Evolutionary conservation across 805 yeast genomes (phyloP).

Genomic region (Candida verbasci): DNA sequence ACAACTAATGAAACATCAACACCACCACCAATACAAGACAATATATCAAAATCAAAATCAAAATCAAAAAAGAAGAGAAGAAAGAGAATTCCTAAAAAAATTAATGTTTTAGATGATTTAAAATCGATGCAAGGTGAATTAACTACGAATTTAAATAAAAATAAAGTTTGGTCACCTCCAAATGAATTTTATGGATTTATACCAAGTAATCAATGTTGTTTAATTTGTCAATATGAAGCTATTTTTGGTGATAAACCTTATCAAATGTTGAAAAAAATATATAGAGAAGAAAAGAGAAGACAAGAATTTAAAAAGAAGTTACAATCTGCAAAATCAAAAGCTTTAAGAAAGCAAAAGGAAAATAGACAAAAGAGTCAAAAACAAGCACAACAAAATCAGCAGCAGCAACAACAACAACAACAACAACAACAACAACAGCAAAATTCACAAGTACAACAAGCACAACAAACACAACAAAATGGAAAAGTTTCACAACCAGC

Average conservation of each 20-base stretch:
- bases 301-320: constrained; percentile 32
- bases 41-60: not conserved
- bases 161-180: constrained; percentile 4
- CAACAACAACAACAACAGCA: not conserved
- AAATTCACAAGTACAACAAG: too few relatives aligned
- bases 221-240: constrained; percentile 50
- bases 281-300: constrained; percentile 26
- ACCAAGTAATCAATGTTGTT: constrained; percentile 26
- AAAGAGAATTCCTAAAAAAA: constrained; percentile 16
- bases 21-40: too few relatives aligned
- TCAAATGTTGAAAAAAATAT: constrained; percentile 41
- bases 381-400: not conserved
- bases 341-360: constrained; percentile 21
- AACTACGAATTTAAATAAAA: not conserved
- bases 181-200: constrained; percentile 7
- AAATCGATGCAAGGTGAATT: constrained; percentile 4
- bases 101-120: constrained; percentile 1
- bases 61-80: constrained; percentile 6
- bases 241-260: constrained; percentile 47
- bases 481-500: too few relatives aligned
- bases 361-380: constrained; percentile 11
- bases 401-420: constrained; percentile 1
- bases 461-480: too few relatives aligned
- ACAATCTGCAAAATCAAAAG: constrained; percentile 34
- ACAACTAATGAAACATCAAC: not conserved